A percentile compares a stretch with the other conserved stretches of the same genome.
phyloP scores from a whole-genome alignment of 2,329 filamentous ascomycete genomes.

The Alternaria panax region DNA sequence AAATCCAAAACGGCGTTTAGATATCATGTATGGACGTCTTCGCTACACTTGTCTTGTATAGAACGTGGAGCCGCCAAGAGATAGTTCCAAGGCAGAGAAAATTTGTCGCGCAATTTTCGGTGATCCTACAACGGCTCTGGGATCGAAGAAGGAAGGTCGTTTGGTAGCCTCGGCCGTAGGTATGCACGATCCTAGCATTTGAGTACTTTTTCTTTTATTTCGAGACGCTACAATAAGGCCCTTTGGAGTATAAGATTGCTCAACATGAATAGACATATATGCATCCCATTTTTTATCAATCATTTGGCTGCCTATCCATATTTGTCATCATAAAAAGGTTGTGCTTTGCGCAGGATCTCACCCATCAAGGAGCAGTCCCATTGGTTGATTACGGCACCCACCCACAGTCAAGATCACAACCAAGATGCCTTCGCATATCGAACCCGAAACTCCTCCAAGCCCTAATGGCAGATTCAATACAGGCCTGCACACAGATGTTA shows the following conservation, averaged over 20 bases:
- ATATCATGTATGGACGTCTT: neutral
- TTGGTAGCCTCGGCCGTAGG: neutral
- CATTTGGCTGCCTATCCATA: no score
- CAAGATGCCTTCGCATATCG: constrained; percentile 16
- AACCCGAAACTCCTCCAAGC: neutral
- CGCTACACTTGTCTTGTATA: neutral
- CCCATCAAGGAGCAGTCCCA: no score
- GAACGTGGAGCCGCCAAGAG: neutral
- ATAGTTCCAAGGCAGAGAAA: neutral
- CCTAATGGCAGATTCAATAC: neutral
- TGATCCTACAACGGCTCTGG: neutral
- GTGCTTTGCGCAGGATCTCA: no score
- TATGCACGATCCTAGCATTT: neutral
- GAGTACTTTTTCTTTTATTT: neutral
- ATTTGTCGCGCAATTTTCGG: neutral
- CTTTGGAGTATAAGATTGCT: no score
- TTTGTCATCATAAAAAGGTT: no score
- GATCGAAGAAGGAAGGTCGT: neutral
- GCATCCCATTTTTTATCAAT: no score
- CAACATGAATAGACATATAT: no score
- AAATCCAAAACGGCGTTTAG: neutral
- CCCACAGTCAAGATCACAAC: neutral
- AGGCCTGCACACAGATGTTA: neutral
- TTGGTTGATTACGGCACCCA: neutral
- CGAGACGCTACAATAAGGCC: no score